These are phyloP conservation scores for Centrapalus pauciflorus DNA, from an alignment of 129 eudicot species.

Conservation along the genomic window DNA sequence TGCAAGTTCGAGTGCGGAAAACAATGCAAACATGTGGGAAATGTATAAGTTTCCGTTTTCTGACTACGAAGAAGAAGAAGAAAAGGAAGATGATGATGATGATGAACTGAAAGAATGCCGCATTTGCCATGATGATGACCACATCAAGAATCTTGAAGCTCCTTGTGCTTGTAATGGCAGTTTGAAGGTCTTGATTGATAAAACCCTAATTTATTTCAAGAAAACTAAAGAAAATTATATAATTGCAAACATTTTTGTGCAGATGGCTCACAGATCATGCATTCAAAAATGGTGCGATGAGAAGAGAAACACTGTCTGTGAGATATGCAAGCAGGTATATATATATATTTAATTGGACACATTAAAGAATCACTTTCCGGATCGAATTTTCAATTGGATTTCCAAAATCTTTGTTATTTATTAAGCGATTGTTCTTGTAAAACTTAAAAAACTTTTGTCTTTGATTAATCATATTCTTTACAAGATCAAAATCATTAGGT, in stretches of 20 bases:
- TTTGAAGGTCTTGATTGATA: not conserved
- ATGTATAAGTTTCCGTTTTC: not conserved
- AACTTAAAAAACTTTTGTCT: too few species aligned
- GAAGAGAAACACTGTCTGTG: constrained; percentile 2
- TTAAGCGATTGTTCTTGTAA: too few species aligned
- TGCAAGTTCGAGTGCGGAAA: not conserved
- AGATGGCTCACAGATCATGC: constrained; percentile 14
- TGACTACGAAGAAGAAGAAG: not conserved
- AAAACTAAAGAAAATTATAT: not conserved
- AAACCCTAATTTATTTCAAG: not conserved
- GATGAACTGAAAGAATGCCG: constrained; percentile 1
- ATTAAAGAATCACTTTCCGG: not conserved
- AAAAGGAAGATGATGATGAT: not conserved
- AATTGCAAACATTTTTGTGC: not conserved
- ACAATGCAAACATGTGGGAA: not conserved
- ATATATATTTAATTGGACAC: not conserved
- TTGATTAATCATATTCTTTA: too few species aligned
- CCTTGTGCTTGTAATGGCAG: constrained; percentile 17
- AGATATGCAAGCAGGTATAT: constrained; percentile 14
- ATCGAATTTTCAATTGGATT: not conserved
- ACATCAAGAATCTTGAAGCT: constrained; percentile 7
- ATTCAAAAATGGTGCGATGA: constrained; percentile 18
- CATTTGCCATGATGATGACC: constrained; percentile 15
- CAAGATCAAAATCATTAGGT: too few species aligned
- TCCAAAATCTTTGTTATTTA: not conserved